Evolutionary conservation across 1,284 basidiomycete genomes (phyloP).

Genomic region (Rugiboletus extremiorientalis): DNA sequence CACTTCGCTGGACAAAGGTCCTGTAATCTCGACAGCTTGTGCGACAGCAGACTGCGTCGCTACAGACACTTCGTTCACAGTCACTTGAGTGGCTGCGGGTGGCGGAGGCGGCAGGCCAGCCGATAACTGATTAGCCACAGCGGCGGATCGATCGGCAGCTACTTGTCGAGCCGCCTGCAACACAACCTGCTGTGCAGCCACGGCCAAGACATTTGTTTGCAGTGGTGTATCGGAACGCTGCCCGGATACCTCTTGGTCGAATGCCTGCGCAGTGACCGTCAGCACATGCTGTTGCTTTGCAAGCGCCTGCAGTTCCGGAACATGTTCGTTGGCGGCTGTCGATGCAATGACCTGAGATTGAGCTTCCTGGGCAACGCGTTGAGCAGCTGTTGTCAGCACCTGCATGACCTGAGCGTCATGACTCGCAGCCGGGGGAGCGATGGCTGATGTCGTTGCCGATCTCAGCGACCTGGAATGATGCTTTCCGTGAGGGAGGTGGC

Average conservation of each 20-base stretch:
- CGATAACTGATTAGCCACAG: conserved; percentile 39
- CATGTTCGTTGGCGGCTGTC: conserved; percentile 43
- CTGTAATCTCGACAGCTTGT: conserved; percentile 42
- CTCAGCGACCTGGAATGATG: conserved; percentile 25
- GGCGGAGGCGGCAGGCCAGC: conserved; percentile 40
- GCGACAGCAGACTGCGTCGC: conserved; percentile 61
- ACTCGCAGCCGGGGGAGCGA: conserved; percentile 29
- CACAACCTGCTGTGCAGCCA: conserved; percentile 76
- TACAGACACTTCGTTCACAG: conserved; percentile 73
- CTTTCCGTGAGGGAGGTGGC: conserved; percentile 4
- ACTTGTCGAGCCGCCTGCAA: conserved; percentile 73
- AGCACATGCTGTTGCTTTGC: conserved; percentile 79
- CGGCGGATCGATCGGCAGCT: conserved; percentile 52
- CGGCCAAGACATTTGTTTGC: conserved; percentile 53
- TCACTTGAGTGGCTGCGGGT: conserved; percentile 56
- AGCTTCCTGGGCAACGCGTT: conserved; percentile 71
- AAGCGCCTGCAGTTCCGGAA: conserved; percentile 58
- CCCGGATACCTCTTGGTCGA: conserved; percentile 63
- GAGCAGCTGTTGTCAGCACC: conserved; percentile 70
- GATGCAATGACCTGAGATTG: conserved; percentile 63
- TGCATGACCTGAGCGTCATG: conserved; percentile 68
- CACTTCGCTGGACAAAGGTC: conserved; percentile 38
- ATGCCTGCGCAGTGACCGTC: conserved; percentile 72
- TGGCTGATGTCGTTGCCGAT: conserved; percentile 22
- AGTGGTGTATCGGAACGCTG: conserved; percentile 46